Evolutionary conservation across 2,329 filamentous ascomycete genomes (phyloP), one percentile per base, ranked within the genome.

Genomic region (Clarireedia monteithiana): DNA sequence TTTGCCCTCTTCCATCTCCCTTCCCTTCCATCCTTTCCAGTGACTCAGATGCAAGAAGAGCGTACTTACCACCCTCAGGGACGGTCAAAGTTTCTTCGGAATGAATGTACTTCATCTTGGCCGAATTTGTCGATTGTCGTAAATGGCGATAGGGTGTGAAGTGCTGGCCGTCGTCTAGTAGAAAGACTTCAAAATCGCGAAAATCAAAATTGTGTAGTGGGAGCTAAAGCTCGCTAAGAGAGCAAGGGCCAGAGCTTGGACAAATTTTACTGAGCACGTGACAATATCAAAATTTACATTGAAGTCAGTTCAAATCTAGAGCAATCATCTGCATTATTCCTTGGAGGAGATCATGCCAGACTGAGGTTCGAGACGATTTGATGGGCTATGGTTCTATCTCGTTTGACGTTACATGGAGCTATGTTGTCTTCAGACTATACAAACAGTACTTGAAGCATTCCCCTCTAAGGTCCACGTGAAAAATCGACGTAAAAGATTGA

Each of bases 51-150:
- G 23, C 17, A 17, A 30, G 53, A 42, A 48, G 50, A 39, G 59
- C 58, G 26, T 17, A 88, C 89, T 80, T 86, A 96, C 91, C 91
- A 82, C 91, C 89, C 77, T 96, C 90, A 73, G 95, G 94, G 79
- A 99, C 90, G 73, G 86, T 84, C 80, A 99, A 83, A 79, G 84
- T 82, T 86, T 99, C 92, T 81, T 92, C 83, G 74, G 90, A 95
- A 85, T 96, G 91, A 82, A 99, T 96, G 89, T 96, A 97, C 84
- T 89, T 95, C 94, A 97, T 97, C 80, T 89, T 96, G 88, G 80
- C 65, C 60, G 63, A 56, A 53, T 62, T 60, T 61, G 65, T 67
- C 61, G 64, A 55, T 48, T 55, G 47, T 55, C 53, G 53, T 45
- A 55, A 55, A 55, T 55, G 53, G 53, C 53, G 53, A 44, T 50